phyloP scores from a whole-genome alignment of 306 rosid species.

The Quercus suber region DNA sequence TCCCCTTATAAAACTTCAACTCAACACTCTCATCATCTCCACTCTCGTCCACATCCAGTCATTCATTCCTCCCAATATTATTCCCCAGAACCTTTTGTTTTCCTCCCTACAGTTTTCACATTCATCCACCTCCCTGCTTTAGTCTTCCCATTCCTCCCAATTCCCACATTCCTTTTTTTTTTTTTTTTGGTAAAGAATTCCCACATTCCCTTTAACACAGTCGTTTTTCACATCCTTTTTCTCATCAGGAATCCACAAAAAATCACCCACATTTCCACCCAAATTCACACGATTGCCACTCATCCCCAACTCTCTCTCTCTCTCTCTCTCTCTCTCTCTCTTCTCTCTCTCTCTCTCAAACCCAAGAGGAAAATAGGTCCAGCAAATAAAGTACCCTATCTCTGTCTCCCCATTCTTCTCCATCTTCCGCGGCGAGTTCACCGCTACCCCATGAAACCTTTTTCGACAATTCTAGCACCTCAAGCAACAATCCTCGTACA shows the following conservation, averaged over 20 bases:
- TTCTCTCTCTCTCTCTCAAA: slow-evolving; percentile 1
- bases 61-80: too few relatives aligned
- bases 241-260: too few relatives aligned
- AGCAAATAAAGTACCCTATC: slow-evolving; percentile 44
- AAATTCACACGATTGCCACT: neutral
- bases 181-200: neutral
- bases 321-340: neutral
- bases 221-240: neutral
- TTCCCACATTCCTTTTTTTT: neutral
- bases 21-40: too few relatives aligned
- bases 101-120: slow-evolving; percentile 7
- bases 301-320: neutral
- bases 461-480: slow-evolving; percentile 50
- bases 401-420: neutral
- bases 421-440: slow-evolving; percentile 36
- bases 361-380: slow-evolving; percentile 29
- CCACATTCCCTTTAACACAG: neutral
- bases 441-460: slow-evolving; percentile 56
- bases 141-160: neutral
- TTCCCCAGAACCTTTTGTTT: too few relatives aligned
- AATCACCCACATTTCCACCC: too few relatives aligned
- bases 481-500: slow-evolving; percentile 49
- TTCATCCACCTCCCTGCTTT: slow-evolving; percentile 30
- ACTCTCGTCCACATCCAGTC: too few relatives aligned
- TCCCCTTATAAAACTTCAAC: too few relatives aligned